Conservation (phyloP, 2,329 filamentous ascomycete genomes). For the Didymella segeticola region DNA sequence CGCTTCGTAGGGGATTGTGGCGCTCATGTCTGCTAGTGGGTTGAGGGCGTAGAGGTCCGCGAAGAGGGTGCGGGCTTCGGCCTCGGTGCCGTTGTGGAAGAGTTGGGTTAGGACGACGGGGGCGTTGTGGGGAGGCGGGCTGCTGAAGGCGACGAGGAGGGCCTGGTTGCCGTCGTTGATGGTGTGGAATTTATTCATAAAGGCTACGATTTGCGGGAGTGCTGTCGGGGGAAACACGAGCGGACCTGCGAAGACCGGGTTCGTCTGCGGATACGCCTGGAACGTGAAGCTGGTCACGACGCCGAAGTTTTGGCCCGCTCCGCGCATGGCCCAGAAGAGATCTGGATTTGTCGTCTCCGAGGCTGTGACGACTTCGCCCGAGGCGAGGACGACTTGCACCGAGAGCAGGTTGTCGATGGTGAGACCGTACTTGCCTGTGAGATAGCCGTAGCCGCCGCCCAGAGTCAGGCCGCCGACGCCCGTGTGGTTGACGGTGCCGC, state of each 20-base stretch:
- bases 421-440: slow-evolving; percentile 63
- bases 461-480: slow-evolving; percentile 64
- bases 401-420: slow-evolving; percentile 54
- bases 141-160: slow-evolving; percentile 35
- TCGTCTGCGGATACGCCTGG: slow-evolving; percentile 38
- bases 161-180: slow-evolving; percentile 40
- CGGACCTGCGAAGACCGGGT: slow-evolving; percentile 46
- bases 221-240: slow-evolving; percentile 43
- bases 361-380: slow-evolving; percentile 46
- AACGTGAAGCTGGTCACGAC: slow-evolving; percentile 53
- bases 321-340: slow-evolving; percentile 51
- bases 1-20: slow-evolving; percentile 38
- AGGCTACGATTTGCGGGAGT: slow-evolving; percentile 36
- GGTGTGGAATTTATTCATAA: slow-evolving; percentile 39
- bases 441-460: slow-evolving; percentile 66
- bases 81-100: slow-evolving; percentile 48
- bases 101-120: slow-evolving; percentile 39
- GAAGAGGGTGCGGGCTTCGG: slow-evolving; percentile 32
- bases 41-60: slow-evolving; percentile 13
- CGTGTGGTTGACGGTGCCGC: slow-evolving; percentile 68
- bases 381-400: slow-evolving; percentile 43
- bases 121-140: slow-evolving; percentile 36
- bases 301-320: slow-evolving; percentile 47
- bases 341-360: slow-evolving; percentile 33
- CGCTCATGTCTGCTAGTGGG: slow-evolving; percentile 9